These are phyloP conservation scores for Thecaphora thlaspeos DNA, from an alignment of 1,284 basidiomycete species.

Conservation along the genomic window DNA sequence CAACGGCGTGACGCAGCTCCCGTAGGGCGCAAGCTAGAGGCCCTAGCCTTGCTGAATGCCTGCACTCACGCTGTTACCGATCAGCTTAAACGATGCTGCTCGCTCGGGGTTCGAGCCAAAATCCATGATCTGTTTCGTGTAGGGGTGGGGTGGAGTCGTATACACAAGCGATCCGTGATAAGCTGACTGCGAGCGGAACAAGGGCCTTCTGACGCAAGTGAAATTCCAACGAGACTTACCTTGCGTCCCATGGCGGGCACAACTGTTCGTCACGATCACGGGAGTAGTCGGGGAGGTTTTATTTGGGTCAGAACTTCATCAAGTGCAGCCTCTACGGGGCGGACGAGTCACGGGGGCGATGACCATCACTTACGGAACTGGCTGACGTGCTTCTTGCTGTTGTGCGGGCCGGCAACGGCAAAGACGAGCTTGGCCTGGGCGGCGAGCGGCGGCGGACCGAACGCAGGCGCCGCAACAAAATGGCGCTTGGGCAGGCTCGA, in stretches of 20 bases:
- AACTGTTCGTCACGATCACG: neutral
- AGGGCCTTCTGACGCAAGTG: too few relatives aligned
- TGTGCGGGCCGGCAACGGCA: conserved; percentile 78
- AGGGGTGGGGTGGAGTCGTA: conserved; percentile 61
- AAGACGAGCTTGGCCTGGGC: conserved; percentile 71
- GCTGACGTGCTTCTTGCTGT: conserved; percentile 76
- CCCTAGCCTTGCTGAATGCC: too few relatives aligned
- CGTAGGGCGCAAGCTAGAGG: too few relatives aligned
- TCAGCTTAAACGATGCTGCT: conserved; percentile 71
- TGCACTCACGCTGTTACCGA: conserved; percentile 58
- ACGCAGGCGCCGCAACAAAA: conserved; percentile 77
- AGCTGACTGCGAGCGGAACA: too few relatives aligned
- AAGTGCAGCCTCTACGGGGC: too few relatives aligned
- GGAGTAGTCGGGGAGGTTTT: conserved; percentile 1
- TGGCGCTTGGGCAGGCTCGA: conserved; percentile 67
- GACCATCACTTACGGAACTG: conserved; percentile 63
- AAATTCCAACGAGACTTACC: conserved; percentile 37
- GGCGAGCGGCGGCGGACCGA: conserved; percentile 65
- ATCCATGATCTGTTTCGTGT: conserved; percentile 62
- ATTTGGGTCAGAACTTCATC: neutral
- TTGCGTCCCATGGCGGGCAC: conserved; percentile 77
- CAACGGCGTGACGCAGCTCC: too few relatives aligned
- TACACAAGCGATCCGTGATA: neutral
- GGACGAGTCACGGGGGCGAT: too few relatives aligned
- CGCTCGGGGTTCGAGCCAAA: conserved; percentile 71